Base-by-base conservation (phyloP, 2,329 filamentous ascomycete species). In the Fulvia fulva region DNA sequence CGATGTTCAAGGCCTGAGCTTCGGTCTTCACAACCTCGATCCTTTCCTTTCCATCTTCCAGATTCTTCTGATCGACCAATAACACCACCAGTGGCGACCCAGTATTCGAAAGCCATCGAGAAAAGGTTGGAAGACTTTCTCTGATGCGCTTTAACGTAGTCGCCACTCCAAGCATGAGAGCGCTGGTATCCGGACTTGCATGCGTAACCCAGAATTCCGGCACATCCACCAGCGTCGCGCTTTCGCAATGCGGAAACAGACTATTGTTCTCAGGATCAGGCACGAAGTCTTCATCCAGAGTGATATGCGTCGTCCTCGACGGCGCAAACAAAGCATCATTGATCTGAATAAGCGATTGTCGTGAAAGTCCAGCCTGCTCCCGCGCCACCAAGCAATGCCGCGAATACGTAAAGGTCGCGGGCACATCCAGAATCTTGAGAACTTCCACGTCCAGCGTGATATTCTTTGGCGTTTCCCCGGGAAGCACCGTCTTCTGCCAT, bases 61-160 rank as follows among this genome's bases (percentile, higher is more conserved):
- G 59, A 22, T 64, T 58, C n/a, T 49, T 25, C 26, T 65, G 62
- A 49, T 69, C 66, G 9, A 65, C 58, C 19, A 69, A 57, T 8
- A 69, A 53, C 8, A 66, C 64, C 11, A 69, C 45, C 12, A 69
- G 61, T n/a, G 62, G 60, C 6, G 67, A 63, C 22, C 63, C 62
- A 23, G 65, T 64, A n/a, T 63, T 41, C 3, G 67, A 61, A 8
- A 69, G 61, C 66, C 65, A 69, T 46, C 66, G 44, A 5, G 66
- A 60, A 30, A 68, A 63, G 14, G 62, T 64, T 3, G 65, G 63
- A 51, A 69, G 51, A 58, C 63, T 66, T 12, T 56, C 56, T 25
- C 63, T 52, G 26, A 67, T 56, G 2, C 67, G 65, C 16, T 62
- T 56, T 44, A 68, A 45, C 8, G 60, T 61, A 22, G 67, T 69